A percentile compares a stretch with the other conserved stretches of the same genome.
Evolutionary conservation across 108 stramenopile genomes (phyloP).

Genomic region (Pseudonitzschia multiseries): DNA sequence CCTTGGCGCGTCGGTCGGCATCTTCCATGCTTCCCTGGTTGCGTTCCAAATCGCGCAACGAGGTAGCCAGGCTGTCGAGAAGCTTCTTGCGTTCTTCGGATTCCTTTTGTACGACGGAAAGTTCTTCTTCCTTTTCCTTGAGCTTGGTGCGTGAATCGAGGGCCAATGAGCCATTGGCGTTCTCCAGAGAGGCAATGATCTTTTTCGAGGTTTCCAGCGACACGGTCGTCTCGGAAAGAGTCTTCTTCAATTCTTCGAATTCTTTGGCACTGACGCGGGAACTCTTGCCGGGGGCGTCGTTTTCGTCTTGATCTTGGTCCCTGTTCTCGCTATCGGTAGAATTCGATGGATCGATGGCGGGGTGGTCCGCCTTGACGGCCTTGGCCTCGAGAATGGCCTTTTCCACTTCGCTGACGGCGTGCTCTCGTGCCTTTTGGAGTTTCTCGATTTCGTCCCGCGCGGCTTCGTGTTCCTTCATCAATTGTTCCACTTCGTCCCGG

Average conservation of each 20-base stretch:
- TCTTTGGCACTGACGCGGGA: conserved; percentile 22
- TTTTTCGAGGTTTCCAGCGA: conserved; percentile 61
- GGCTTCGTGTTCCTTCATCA: neutral
- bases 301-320: conserved; percentile 16
- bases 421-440: neutral
- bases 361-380: conserved; percentile 15
- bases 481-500: neutral
- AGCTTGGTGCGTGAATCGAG: conserved; percentile 46
- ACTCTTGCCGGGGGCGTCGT: neutral
- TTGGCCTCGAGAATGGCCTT: conserved; percentile 20
- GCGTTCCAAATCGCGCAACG: conserved; percentile 47
- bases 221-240: conserved; percentile 37
- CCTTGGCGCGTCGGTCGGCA: conserved; percentile 17
- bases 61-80: conserved; percentile 48
- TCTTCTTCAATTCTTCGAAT: conserved; percentile 32
- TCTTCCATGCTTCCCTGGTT: conserved; percentile 28
- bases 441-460: neutral
- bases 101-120: conserved; percentile 31
- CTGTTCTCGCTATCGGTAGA: conserved; percentile 3
- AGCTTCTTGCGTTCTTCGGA: conserved; percentile 34
- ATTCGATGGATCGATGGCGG: neutral
- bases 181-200: conserved; percentile 60
- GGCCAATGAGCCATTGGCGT: conserved; percentile 50
- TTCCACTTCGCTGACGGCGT: conserved; percentile 4
- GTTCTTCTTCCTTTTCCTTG: conserved; percentile 49